Conservation (phyloP, 306 rosid genomes). For the Acacia crassicarpa region DNA sequence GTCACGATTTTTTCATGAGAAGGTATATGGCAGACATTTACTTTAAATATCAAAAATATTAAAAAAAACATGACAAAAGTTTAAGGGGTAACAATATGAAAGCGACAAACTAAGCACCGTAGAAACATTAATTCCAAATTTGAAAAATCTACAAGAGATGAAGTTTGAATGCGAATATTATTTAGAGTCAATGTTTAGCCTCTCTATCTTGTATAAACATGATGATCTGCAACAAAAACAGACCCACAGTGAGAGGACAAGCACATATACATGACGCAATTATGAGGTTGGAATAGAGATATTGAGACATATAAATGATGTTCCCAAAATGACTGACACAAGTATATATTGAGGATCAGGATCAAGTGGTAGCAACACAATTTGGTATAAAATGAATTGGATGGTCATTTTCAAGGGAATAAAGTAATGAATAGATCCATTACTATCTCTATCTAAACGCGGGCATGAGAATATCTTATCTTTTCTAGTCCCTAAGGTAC, state of each 20-base stretch:
- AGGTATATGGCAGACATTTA: not conserved
- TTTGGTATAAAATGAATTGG: not conserved
- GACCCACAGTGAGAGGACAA: not conserved
- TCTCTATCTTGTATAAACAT: not conserved
- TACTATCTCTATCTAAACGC: not conserved
- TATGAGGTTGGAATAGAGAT: not conserved
- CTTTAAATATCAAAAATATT: not conserved
- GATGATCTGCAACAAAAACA: not conserved
- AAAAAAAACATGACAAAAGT: not conserved
- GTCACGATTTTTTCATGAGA: not conserved
- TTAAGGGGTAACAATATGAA: not conserved
- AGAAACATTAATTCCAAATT: not conserved
- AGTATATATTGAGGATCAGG: not conserved
- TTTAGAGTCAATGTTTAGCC: not conserved
- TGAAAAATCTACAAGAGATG: not conserved
- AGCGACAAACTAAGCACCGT: not conserved
- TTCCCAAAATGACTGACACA: not conserved
- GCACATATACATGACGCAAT: not conserved
- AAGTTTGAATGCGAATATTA: not conserved
- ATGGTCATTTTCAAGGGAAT: constrained; percentile 9
- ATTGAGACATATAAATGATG: not conserved
- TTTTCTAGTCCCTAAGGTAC: not conserved
- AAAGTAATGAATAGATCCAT: not conserved
- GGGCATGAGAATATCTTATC: constrained; percentile 14
- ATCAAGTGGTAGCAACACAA: not conserved